phyloP scores from a whole-genome alignment of 2,329 filamentous ascomycete species.

The Hymenoscyphus fraxineus region DNA sequence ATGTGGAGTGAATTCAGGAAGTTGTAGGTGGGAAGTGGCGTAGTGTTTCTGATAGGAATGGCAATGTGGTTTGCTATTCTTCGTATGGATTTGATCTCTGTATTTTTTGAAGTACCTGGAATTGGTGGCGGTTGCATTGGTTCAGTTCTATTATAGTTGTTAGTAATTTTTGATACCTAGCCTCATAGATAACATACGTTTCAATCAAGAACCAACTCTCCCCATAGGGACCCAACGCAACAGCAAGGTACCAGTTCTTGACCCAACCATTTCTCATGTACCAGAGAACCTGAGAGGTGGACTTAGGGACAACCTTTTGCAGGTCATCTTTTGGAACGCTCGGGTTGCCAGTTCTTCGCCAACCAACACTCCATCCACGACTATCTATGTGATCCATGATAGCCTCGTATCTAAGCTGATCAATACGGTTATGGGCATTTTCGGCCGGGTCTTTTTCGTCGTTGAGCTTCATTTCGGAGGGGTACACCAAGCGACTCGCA shows the following conservation, averaged over 20 bases:
- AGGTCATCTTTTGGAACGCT: conserved; percentile 50
- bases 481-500: conserved; percentile 50
- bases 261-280: conserved; percentile 71
- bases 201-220: conserved; percentile 77
- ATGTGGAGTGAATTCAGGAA: conserved; percentile 37
- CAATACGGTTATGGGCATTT: conserved; percentile 55
- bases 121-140: conserved; percentile 5
- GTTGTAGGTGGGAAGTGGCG: conserved; percentile 30
- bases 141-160: conserved; percentile 17
- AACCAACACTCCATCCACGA: conserved; percentile 60
- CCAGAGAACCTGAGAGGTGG: conserved; percentile 62
- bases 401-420: conserved; percentile 58
- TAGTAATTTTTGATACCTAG: conserved; percentile 24
- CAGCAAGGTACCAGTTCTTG: conserved; percentile 66
- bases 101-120: conserved; percentile 13
- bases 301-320: conserved; percentile 56
- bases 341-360: conserved; percentile 47
- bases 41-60: conserved; percentile 29
- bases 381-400: conserved; percentile 59
- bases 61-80: conserved; percentile 25
- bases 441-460: conserved; percentile 49
- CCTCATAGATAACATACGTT: conserved; percentile 39
- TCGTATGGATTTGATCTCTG: conserved; percentile 13
- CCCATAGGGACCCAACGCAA: conserved; percentile 66
- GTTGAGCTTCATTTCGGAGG: conserved; percentile 65